A percentile compares a stretch with the other conserved stretches of the same genome.
Evolutionary conservation across 768 basidiomycete species (phyloP).

Genomic region (Leccinum boreale): DNA sequence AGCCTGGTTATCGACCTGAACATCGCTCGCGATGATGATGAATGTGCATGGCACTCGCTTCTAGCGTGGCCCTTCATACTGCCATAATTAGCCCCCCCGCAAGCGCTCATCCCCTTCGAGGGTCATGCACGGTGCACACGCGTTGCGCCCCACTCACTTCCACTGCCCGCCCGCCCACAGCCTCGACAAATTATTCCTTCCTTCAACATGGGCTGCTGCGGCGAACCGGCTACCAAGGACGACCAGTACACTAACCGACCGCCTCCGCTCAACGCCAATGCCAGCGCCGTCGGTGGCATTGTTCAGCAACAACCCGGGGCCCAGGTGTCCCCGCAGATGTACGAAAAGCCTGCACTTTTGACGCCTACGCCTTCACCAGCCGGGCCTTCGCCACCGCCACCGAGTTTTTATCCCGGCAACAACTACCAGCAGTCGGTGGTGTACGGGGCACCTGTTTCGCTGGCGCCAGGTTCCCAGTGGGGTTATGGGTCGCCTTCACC

Average conservation of each 20-base stretch:
- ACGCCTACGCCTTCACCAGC: constrained; percentile 34
- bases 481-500: constrained; percentile 24
- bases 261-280: constrained; percentile 21
- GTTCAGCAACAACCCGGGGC: constrained; percentile 53
- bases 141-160: neutral
- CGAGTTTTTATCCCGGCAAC: constrained; percentile 22
- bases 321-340: constrained; percentile 31
- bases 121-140: neutral
- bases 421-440: constrained; percentile 15
- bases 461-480: constrained; percentile 16
- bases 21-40: too few species aligned
- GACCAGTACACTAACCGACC: constrained; percentile 34
- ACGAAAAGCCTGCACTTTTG: constrained; percentile 44
- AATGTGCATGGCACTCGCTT: neutral
- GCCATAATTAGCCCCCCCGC: constrained; percentile 5
- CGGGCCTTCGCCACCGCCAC: constrained; percentile 46
- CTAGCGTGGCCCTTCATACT: constrained; percentile 7
- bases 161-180: neutral
- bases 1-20: too few species aligned
- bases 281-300: constrained; percentile 24
- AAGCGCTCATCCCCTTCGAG: constrained; percentile 8
- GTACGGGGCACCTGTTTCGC: constrained; percentile 18
- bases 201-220: constrained; percentile 57
- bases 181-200: too few species aligned
- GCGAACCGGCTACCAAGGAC: constrained; percentile 39